Conservation (phyloP, 768 basidiomycete genomes). For the Chalciporus sphaerocephalus region DNA sequence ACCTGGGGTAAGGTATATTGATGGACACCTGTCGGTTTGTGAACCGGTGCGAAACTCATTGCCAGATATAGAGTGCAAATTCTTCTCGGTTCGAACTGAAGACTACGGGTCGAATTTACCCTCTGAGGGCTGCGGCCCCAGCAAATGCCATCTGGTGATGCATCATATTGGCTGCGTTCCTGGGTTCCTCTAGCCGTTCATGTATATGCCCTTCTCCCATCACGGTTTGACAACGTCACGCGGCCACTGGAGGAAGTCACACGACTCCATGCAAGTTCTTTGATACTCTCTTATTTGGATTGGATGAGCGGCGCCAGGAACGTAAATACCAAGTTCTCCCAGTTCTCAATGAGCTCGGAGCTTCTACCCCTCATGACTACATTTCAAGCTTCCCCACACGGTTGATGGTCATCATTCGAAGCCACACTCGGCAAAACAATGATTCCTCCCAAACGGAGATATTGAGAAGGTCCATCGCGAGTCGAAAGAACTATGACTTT, state of each 20-base stretch:
- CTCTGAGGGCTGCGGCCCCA: conserved; percentile 2
- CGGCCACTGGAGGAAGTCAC: conserved; percentile 12
- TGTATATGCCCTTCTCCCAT: neutral
- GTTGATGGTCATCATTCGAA: neutral
- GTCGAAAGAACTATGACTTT: neutral
- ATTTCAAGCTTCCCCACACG: neutral
- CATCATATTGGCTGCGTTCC: neutral
- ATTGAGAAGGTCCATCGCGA: neutral
- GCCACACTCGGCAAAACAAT: neutral
- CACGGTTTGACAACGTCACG: neutral
- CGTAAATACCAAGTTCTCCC: neutral
- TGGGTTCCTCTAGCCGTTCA: conserved; percentile 2
- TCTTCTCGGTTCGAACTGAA: conserved; percentile 7
- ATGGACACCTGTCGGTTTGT: conserved; percentile 3
- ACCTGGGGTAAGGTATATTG: conserved; percentile 5
- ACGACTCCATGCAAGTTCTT: conserved; percentile 1
- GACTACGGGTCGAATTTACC: conserved; percentile 11
- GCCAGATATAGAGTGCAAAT: neutral
- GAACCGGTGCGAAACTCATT: conserved; percentile 9
- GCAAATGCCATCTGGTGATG: neutral
- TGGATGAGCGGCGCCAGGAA: neutral
- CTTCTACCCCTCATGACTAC: neutral
- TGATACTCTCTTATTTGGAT: conserved; percentile 11
- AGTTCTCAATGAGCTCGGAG: neutral
- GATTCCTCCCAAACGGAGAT: neutral